phyloP scores from a whole-genome alignment of 116 monocot genomes.

The Iris pallida region DNA sequence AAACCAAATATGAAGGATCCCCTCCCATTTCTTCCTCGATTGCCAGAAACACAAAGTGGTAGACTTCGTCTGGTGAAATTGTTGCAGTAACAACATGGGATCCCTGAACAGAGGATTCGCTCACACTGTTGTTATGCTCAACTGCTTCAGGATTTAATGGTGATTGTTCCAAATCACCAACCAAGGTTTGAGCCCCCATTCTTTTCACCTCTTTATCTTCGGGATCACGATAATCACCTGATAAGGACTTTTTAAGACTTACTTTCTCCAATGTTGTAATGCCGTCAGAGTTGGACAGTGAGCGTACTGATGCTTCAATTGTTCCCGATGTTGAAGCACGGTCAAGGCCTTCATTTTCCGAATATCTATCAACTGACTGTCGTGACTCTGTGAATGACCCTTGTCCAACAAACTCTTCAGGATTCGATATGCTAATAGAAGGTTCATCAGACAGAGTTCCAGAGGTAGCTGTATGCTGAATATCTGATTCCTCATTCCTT shows the following conservation, averaged over 20 bases:
- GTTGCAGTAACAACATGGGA: constrained; percentile 34
- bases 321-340: constrained; percentile 20
- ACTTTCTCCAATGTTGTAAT: constrained; percentile 20
- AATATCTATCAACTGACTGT: constrained; percentile 11
- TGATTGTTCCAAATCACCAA: constrained; percentile 19
- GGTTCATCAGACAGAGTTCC: constrained; percentile 10
- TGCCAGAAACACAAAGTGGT: constrained; percentile 55
- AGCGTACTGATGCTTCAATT: constrained; percentile 1
- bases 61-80: constrained; percentile 88
- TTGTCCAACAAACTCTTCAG: constrained; percentile 15
- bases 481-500: constrained; percentile 18
- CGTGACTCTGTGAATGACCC: constrained; percentile 15
- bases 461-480: constrained; percentile 12
- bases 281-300: constrained; percentile 36
- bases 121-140: constrained; percentile 19
- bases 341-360: constrained; percentile 18
- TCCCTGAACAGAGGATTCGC: constrained; percentile 29
- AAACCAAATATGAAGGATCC: constrained; percentile 77
- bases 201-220: constrained; percentile 3
- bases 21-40: constrained; percentile 91
- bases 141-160: constrained; percentile 18
- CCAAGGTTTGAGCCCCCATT: constrained; percentile 12
- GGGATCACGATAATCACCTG: constrained; percentile 25
- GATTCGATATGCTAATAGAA: constrained; percentile 6
- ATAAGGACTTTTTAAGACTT: constrained; percentile 17